Base-by-base conservation (phyloP, 2,329 filamentous ascomycete genomes). In the Fusarium sp. region DNA sequence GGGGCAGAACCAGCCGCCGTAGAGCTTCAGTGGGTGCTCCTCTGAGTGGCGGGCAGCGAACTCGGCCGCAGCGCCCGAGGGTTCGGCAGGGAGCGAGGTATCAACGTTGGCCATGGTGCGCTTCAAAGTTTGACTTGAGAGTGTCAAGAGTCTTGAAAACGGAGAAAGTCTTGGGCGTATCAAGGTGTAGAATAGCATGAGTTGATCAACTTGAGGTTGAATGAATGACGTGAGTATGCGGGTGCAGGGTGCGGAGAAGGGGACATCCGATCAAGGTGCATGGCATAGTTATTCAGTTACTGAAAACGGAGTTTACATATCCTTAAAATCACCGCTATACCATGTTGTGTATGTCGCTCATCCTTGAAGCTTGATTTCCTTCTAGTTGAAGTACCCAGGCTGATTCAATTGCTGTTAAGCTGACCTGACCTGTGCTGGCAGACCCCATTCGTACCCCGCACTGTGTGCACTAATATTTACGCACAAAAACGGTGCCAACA, bases 1-100 rank as follows among this genome's bases (percentile, higher is more conserved):
- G 16, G 89, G 88, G 74, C 88, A 96, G 85, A 94, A 94, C 92
- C 92, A 95, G 72, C 90, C 91, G 16, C 90, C 89, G 81, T 94
- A 94, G 14, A 94, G 85, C 80, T 92, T 93, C 35, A 92, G 82
- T 6, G 82, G 80, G 36, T 90, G 84, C 36, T 87, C 84, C 20
- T 80, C 77, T 9, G 83, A 74, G 78, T 90, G 87, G 11, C 80
- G 73, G 14, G 82, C 82, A 0, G 85, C 88, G 56, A 89, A 82
- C 14, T 78, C 58, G 42, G 85, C 86, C 0, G 89, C 89, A 1
- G 83, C 83, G 33, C 88, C 88, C 0, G 87, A 86, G 16, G 87
- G 79, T 68, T 84, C 79, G 4, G 84, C 79, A 4, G 83, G 84
- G 10, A 89, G 80, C 2, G 84, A 84, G 0, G 85, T 88, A 75